Base-by-base conservation (phyloP, 2,329 filamentous ascomycete genomes). In the Arthrocladium fulminans region DNA sequence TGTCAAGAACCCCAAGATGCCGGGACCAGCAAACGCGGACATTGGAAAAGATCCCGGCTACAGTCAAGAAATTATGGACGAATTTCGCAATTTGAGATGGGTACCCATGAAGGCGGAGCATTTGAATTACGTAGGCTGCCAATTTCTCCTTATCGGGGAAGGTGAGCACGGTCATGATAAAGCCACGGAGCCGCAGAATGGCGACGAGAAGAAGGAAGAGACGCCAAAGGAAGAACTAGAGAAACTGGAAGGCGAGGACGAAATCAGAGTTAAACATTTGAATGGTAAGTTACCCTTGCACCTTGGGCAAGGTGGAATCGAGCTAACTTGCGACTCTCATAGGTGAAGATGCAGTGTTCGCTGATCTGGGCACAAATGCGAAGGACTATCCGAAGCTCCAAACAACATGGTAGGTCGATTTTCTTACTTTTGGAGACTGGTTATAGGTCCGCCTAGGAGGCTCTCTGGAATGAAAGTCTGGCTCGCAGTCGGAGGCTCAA, bases 101-200 rank as follows among this genome's bases (percentile, higher is more conserved):
- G 73, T 80, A 48, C 80, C 86, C 0, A 73, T 86, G 1, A 73
- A 82, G 55, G 85, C 88, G 0, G 78, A 84, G 50, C 80, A 88
- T 56, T 71, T 94, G 2, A 76, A 90, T 57, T 87, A 86, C 60
- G 74, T 74, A 27, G 84, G 86, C 55, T 77, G 84, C 0, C 86
- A 94, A 61, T 75, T 94, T 47, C 67, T 95, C 8, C 73, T 95
- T 49, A 82, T 95, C 38, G 88, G 88, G 5, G 76, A 76, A 2
- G 42, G 42, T 9, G 60, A 62, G 17, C 45, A 32, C 29, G 49
- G 49, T 8, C 59, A 78, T 5, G 68, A 73, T 3, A 77, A 76
- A 51, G 81, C 79, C 0, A 67, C 78, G 0, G 73, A 81, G 57
- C 68, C 70, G 7, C 69, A 75, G 22, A 72, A 73, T 2, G 69